phyloP scores from a whole-genome alignment of 768 basidiomycete species.

The Mycena galopus region DNA sequence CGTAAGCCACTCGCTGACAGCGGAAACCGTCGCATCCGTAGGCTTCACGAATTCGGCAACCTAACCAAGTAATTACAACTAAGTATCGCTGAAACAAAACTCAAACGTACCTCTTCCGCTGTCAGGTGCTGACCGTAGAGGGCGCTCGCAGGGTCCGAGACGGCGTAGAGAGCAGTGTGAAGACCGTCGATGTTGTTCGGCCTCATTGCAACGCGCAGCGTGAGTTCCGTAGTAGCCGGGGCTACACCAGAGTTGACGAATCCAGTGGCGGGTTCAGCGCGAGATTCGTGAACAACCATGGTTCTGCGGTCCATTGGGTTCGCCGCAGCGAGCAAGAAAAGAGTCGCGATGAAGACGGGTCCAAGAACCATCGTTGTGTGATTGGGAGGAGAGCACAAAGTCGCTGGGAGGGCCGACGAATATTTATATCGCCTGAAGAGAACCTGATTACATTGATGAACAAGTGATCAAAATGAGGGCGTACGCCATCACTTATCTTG shows the following conservation, averaged over 20 bases:
- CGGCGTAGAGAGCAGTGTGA: not conserved
- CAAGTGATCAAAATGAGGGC: too few species aligned
- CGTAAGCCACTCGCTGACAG: slow-evolving; percentile 52
- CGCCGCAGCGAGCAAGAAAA: not conserved
- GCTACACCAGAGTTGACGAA: not conserved
- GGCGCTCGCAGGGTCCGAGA: not conserved
- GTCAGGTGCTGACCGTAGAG: not conserved
- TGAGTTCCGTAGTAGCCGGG: not conserved
- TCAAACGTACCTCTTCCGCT: not conserved
- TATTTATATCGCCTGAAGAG: too few species aligned
- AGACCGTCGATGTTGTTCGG: not conserved
- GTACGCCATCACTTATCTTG: too few species aligned
- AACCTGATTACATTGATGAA: too few species aligned
- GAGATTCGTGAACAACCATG: not conserved
- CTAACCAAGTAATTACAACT: not conserved
- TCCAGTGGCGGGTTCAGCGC: not conserved
- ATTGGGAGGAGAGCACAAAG: not conserved
- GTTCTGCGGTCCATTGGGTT: not conserved
- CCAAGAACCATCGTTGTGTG: not conserved
- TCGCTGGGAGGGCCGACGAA: not conserved
- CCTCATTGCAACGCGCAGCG: not conserved
- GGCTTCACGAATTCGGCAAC: slow-evolving; percentile 51
- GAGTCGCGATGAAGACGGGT: not conserved
- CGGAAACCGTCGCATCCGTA: slow-evolving; percentile 44
- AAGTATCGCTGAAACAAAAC: too few species aligned